These are phyloP conservation scores for Lathyrus oleraceus DNA, from an alignment of 306 rosid species.

Conservation along the genomic window DNA sequence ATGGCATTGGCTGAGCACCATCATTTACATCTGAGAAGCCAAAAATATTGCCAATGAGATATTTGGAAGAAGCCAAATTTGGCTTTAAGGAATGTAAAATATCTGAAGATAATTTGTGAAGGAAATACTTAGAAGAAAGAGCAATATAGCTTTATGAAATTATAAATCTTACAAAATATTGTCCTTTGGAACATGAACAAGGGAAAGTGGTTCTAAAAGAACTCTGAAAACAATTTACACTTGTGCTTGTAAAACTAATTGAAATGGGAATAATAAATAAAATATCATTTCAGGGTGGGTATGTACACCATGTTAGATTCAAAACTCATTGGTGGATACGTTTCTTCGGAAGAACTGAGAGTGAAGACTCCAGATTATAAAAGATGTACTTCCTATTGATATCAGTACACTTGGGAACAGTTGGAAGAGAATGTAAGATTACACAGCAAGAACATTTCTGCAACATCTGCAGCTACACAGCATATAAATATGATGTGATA, in stretches of 20 bases:
- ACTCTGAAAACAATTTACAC: slow-evolving; percentile 3
- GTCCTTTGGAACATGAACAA: background rate
- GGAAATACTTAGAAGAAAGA: slow-evolving; percentile 33
- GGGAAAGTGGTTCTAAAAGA: slow-evolving; percentile 12
- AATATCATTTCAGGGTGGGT: slow-evolving; percentile 1
- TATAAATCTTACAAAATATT: slow-evolving; percentile 20
- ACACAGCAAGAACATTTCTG: slow-evolving; percentile 55
- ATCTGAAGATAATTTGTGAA: slow-evolving; percentile 62
- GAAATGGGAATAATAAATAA: slow-evolving; percentile 16
- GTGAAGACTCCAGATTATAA: slow-evolving; percentile 53
- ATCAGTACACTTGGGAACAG: slow-evolving; percentile 46
- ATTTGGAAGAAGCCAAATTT: slow-evolving; percentile 49
- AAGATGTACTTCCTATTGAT: slow-evolving; percentile 61
- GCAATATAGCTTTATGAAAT: slow-evolving; percentile 11
- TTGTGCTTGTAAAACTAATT: slow-evolving; percentile 8
- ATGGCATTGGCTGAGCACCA: slow-evolving; percentile 36
- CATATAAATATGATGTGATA: slow-evolving; percentile 20
- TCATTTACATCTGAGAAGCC: slow-evolving; percentile 50
- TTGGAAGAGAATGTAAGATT: slow-evolving; percentile 41
- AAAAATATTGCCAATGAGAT: slow-evolving; percentile 57
- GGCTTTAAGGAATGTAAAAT: slow-evolving; percentile 60
- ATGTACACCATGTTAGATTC: background rate
- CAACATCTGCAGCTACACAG: slow-evolving; percentile 44
- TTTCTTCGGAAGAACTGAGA: slow-evolving; percentile 53
- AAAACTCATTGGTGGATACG: slow-evolving; percentile 58